Conservation (phyloP, 2,329 filamentous ascomycete genomes). For the Biscogniauxia sp. region DNA sequence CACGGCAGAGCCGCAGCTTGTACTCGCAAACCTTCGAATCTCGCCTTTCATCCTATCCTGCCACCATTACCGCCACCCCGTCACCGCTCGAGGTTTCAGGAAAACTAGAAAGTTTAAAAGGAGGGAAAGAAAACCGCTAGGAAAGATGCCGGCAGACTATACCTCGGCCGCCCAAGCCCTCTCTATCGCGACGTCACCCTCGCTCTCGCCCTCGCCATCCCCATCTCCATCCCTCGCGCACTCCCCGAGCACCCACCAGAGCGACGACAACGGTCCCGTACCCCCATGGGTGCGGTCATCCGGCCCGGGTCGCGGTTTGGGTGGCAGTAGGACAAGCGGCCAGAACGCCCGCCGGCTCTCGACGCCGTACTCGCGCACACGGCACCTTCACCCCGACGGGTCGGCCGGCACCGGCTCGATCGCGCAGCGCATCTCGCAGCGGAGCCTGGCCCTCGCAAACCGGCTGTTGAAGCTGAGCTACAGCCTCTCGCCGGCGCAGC, state of each 20-base stretch:
- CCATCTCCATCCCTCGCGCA: not conserved
- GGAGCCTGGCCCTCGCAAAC: slow-evolving; percentile 41
- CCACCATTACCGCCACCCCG: no score
- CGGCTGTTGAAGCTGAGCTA: slow-evolving; percentile 50
- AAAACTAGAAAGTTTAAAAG: not conserved
- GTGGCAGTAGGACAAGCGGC: not conserved
- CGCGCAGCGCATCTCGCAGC: slow-evolving; percentile 40
- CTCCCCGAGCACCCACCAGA: not conserved
- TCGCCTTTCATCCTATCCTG: not conserved
- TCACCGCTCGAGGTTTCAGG: no score
- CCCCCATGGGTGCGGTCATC: not conserved
- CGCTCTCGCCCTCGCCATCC: not conserved
- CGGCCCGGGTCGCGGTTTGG: not conserved
- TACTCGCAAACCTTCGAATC: not conserved
- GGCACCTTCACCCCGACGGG: slow-evolving; percentile 10
- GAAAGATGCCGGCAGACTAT: not conserved
- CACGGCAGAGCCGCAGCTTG: not conserved
- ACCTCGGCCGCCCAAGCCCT: not conserved
- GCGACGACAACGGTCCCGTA: not conserved
- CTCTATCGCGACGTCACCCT: not conserved
- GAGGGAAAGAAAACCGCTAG: not conserved
- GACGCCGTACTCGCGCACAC: slow-evolving; percentile 37
- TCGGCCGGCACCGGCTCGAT: slow-evolving; percentile 24
- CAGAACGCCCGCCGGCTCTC: slow-evolving; percentile 39
- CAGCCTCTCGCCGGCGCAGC: slow-evolving; percentile 59